Conservation (phyloP, 2,329 filamentous ascomycete genomes). For the Diaporthe ampelina region DNA sequence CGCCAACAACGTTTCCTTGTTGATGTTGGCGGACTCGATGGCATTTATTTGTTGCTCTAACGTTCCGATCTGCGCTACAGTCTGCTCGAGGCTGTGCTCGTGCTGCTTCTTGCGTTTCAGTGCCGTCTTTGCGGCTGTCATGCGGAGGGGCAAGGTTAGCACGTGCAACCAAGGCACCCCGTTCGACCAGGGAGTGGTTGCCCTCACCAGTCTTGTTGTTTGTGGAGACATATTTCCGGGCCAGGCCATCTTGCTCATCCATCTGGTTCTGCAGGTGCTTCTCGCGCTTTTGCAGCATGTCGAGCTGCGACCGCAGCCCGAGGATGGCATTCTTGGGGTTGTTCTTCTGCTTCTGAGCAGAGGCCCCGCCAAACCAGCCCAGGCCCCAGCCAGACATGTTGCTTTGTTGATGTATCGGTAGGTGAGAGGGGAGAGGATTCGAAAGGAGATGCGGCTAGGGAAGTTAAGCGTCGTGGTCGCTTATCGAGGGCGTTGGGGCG, state of each 20-base stretch:
- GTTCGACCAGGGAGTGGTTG: conserved; percentile 41
- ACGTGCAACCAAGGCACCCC: conserved; percentile 5
- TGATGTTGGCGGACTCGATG: conserved; percentile 98
- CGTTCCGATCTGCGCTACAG: conserved; percentile 88
- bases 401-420: conserved; percentile 28
- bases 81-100: conserved; percentile 93
- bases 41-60: conserved; percentile 96
- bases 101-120: conserved; percentile 94
- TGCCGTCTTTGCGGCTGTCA: conserved; percentile 87
- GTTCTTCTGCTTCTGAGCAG: conserved; percentile 89
- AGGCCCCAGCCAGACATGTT: conserved; percentile 72
- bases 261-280: conserved; percentile 92
- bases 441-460: neutral
- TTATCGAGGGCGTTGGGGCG: conserved; percentile 33
- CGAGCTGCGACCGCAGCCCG: conserved; percentile 86
- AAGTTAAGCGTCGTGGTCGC: conserved; percentile 13
- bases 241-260: conserved; percentile 89
- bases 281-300: conserved; percentile 98
- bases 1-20: conserved; percentile 92
- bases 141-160: conserved; percentile 44
- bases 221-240: conserved; percentile 86
- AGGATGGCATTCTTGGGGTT: conserved; percentile 97
- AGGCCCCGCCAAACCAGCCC: conserved; percentile 92
- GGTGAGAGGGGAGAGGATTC: neutral
- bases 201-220: conserved; percentile 92